Conservation (phyloP, 306 rosid genomes). For the Canavalia gladiata region DNA sequence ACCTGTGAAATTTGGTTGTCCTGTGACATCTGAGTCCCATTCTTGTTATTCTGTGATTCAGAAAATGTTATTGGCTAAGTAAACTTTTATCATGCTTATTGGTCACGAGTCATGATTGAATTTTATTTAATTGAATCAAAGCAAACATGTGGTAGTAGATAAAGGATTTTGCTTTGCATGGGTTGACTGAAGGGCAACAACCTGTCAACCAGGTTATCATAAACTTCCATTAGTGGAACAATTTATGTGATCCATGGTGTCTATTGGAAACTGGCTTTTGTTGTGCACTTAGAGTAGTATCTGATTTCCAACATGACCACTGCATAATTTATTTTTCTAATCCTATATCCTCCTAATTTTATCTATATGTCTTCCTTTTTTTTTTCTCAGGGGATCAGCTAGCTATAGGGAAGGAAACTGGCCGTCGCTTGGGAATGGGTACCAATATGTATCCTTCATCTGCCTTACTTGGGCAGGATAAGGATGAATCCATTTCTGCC, state of each 20-base stretch:
- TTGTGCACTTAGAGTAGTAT: not conserved
- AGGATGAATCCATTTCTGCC: conserved; percentile 81
- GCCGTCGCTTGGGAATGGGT: conserved; percentile 97
- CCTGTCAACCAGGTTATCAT: not conserved
- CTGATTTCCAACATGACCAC: not conserved
- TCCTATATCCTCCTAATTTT: not conserved
- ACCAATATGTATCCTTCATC: conserved; percentile 96
- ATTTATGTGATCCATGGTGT: not conserved
- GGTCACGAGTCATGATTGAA: conserved; percentile 17
- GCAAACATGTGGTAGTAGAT: not conserved
- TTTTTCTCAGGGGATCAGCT: conserved; percentile 79
- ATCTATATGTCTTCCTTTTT: conserved; percentile 17
- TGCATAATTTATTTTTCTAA: not conserved
- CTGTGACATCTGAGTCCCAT: not conserved
- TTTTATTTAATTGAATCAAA: conserved; percentile 23
- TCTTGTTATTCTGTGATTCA: not conserved
- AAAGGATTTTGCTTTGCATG: conserved; percentile 27
- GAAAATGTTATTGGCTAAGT: conserved; percentile 17
- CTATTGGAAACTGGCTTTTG: not conserved
- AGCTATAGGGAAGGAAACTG: conserved; percentile 95
- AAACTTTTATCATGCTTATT: not conserved
- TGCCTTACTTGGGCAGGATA: conserved; percentile 87
- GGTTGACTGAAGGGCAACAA: not conserved
- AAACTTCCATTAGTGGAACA: not conserved
- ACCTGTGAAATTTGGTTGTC: not conserved